These are phyloP conservation scores for Elsinoe necatrix DNA, from an alignment of 2,329 filamentous ascomycete genomes.

Conservation along the genomic window DNA sequence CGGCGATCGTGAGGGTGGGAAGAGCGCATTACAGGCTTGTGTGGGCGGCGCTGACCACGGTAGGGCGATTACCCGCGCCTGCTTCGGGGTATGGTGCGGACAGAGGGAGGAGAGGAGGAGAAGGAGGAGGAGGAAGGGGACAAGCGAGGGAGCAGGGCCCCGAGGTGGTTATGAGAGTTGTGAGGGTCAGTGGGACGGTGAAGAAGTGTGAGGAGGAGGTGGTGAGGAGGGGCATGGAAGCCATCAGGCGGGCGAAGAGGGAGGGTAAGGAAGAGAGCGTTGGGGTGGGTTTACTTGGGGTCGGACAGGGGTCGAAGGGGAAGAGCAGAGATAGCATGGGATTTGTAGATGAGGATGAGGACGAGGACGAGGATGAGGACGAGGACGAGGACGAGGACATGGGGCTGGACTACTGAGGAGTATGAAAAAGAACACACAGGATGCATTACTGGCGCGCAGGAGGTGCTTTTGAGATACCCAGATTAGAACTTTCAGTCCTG, in stretches of 20 bases:
- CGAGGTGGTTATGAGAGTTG: slow-evolving; percentile 71
- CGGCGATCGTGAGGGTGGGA: slow-evolving; percentile 78
- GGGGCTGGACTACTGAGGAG: slow-evolving; percentile 27
- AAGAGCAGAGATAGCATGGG: slow-evolving; percentile 21
- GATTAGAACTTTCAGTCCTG: neutral
- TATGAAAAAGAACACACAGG: slow-evolving; percentile 32
- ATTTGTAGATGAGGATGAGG: slow-evolving; percentile 41
- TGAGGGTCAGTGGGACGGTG: slow-evolving; percentile 86
- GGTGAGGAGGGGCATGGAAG: slow-evolving; percentile 63
- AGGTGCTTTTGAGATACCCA: slow-evolving; percentile 11
- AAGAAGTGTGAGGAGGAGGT: slow-evolving; percentile 86
- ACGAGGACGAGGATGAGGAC: slow-evolving; percentile 31
- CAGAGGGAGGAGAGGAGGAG: slow-evolving; percentile 66
- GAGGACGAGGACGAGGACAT: slow-evolving; percentile 36
- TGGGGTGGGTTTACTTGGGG: slow-evolving; percentile 20
- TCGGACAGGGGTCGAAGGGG: neutral
- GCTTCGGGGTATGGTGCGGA: slow-evolving; percentile 40
- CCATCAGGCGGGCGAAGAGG: slow-evolving; percentile 59
- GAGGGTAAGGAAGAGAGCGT: slow-evolving; percentile 21
- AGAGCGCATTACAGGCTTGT: slow-evolving; percentile 77
- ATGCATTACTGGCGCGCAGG: neutral
- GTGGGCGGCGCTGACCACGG: slow-evolving; percentile 81
- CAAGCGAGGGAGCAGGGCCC: slow-evolving; percentile 53
- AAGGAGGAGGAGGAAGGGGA: slow-evolving; percentile 70
- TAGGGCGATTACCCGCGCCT: slow-evolving; percentile 58